Percentiles rank a stretch among this genome's conserved stretches.
phyloP scores from a whole-genome alignment of 495 filamentous ascomycete genomes.

The Viridothelium virens region DNA sequence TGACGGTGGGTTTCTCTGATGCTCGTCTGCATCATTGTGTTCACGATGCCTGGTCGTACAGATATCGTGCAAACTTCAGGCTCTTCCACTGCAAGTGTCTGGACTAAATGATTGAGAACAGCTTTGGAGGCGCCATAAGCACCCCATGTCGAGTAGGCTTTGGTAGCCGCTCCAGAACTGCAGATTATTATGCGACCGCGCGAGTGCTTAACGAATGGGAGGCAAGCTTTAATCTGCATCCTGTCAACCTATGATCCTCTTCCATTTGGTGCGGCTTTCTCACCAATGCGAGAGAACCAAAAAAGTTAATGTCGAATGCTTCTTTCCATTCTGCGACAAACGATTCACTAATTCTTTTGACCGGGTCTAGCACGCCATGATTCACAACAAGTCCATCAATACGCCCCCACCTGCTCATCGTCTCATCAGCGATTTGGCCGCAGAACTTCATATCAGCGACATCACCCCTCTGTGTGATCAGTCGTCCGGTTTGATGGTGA shows the following conservation, averaged over 20 bases:
- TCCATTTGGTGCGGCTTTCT: conserved; percentile 25
- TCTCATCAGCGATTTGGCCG: conserved; percentile 52
- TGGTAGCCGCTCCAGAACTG: conserved; percentile 47
- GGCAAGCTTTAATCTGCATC: conserved; percentile 59
- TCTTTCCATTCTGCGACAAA: conserved; percentile 63
- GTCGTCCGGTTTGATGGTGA: conserved; percentile 49
- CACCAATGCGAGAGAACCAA: conserved; percentile 72
- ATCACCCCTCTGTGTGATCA: conserved; percentile 70
- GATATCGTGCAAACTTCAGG: conserved; percentile 61
- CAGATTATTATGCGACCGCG: conserved; percentile 34
- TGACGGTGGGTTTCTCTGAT: conserved; percentile 62
- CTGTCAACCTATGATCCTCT: conserved; percentile 22
- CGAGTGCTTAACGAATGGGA: conserved; percentile 59
- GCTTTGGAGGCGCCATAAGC: conserved; percentile 82
- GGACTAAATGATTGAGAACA: conserved; percentile 72
- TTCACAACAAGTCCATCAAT: conserved; percentile 83
- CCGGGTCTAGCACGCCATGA: conserved; percentile 72
- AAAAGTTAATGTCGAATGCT: conserved; percentile 76
- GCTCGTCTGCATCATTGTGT: conserved; percentile 88
- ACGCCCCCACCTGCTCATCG: conserved; percentile 56
- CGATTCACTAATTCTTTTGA: conserved; percentile 60
- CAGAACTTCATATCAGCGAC: conserved; percentile 58
- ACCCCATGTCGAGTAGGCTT: conserved; percentile 66
- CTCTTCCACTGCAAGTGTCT: conserved; percentile 71
- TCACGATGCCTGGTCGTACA: conserved; percentile 75